Evolutionary conservation across 1,139 yeast species (phyloP).

Genomic region (Geotrichum restrictum): DNA sequence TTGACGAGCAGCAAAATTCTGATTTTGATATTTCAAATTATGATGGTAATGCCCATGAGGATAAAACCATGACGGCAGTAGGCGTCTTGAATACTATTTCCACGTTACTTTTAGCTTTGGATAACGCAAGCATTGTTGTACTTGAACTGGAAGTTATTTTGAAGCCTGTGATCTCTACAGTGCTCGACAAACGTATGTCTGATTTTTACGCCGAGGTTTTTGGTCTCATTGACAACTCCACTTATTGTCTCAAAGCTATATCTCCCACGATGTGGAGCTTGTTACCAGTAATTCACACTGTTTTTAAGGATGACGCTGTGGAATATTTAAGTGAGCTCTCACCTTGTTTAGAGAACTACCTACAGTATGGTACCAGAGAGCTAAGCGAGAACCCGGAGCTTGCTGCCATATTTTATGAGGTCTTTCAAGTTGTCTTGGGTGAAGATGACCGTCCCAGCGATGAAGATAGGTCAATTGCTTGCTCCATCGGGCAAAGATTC

Average conservation of each 20-base stretch:
- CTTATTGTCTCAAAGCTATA: conserved; percentile 67
- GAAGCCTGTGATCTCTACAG: conserved; percentile 66
- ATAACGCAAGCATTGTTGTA: conserved; percentile 68
- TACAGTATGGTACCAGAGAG: conserved; percentile 64
- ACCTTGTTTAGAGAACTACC: conserved; percentile 71
- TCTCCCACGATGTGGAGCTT: conserved; percentile 75
- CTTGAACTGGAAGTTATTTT: conserved; percentile 66
- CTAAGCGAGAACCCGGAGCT: conserved; percentile 41
- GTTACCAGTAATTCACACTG: conserved; percentile 52
- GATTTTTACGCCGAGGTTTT: conserved; percentile 80
- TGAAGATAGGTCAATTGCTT: conserved; percentile 49
- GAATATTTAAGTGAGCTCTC: conserved; percentile 72
- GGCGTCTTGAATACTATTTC: conserved; percentile 85
- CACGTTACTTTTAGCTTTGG: conserved; percentile 81
- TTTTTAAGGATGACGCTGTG: conserved; percentile 51
- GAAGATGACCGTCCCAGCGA: conserved; percentile 44
- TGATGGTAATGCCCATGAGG: conserved; percentile 51
- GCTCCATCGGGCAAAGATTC: conserved; percentile 55
- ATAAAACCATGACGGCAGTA: conserved; percentile 81
- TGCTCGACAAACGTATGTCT: conserved; percentile 60
- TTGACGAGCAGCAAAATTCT: conserved; percentile 46
- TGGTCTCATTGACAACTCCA: conserved; percentile 80
- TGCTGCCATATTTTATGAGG: conserved; percentile 31
- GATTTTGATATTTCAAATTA: conserved; percentile 35
- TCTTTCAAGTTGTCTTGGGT: conserved; percentile 39